A percentile compares a stretch with the other conserved stretches of the same genome.
Evolutionary conservation across 2,329 filamentous ascomycete species (phyloP).

Genomic region (Aspergillus ibericus): DNA sequence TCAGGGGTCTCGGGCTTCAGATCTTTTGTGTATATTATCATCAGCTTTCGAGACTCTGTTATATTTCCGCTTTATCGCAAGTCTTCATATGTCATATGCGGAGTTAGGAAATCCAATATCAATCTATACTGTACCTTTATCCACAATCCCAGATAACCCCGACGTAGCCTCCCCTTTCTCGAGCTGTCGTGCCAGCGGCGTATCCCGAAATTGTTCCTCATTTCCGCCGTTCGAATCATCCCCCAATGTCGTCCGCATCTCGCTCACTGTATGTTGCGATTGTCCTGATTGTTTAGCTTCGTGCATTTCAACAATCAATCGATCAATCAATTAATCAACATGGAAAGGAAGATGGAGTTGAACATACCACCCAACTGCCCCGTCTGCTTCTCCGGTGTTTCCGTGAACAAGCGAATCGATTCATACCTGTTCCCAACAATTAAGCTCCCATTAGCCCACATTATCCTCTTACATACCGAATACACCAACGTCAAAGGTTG

Average conservation of each 20-base stretch:
- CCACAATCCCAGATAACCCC: conserved; percentile 36
- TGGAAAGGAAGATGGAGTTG: background rate
- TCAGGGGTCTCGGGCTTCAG: conserved; percentile 37
- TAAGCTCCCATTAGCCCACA: background rate
- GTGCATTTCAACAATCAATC: no score
- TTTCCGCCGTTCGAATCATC: conserved; percentile 44
- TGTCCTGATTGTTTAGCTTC: conserved; percentile 18
- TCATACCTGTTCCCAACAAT: conserved; percentile 55
- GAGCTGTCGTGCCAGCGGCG: conserved; percentile 54
- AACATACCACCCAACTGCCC: conserved; percentile 58
- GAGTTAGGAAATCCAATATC: conserved; percentile 28
- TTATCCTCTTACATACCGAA: background rate
- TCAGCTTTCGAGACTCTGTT: conserved; percentile 33
- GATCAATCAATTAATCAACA: no score
- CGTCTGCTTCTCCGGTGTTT: conserved; percentile 53
- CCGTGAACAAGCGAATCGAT: conserved; percentile 52
- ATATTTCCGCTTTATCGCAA: conserved; percentile 18
- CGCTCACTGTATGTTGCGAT: conserved; percentile 36
- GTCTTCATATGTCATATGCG: conserved; percentile 22
- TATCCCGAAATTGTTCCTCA: conserved; percentile 41
- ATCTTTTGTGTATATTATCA: conserved; percentile 45
- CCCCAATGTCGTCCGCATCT: conserved; percentile 21
- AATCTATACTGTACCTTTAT: conserved; percentile 40
- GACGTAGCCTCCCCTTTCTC: conserved; percentile 57
- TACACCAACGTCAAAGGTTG: background rate